Percentiles rank a stretch among this genome's conserved stretches.
These are phyloP conservation scores for Hemileccinum rubropunctum DNA, from an alignment of 768 basidiomycete species.

Conservation along the genomic window DNA sequence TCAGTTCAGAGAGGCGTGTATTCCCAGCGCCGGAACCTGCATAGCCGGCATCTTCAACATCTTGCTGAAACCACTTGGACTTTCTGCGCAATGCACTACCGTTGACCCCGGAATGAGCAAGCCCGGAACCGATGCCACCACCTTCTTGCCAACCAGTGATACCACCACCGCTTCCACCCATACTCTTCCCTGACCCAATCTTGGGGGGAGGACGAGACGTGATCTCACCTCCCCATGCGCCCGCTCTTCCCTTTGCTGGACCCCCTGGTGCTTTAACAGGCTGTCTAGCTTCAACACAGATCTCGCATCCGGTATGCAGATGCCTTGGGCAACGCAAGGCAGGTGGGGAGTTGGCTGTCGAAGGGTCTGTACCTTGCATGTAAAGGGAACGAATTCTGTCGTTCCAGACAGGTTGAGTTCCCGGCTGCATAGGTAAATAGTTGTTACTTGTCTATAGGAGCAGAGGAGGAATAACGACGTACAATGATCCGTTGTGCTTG, in stretches of 20 bases:
- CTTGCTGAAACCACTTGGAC: conserved; percentile 26
- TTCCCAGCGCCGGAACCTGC: conserved; percentile 48
- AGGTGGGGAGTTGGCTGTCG: conserved; percentile 59
- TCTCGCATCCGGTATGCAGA: conserved; percentile 69
- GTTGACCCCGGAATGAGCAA: conserved; percentile 50
- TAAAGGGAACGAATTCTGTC: conserved; percentile 52
- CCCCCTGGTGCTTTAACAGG: conserved; percentile 26
- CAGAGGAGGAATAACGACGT: neutral
- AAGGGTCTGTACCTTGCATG: conserved; percentile 58
- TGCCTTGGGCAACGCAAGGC: conserved; percentile 70
- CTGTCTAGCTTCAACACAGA: conserved; percentile 66
- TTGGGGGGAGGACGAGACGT: conserved; percentile 21
- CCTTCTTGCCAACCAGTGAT: conserved; percentile 77
- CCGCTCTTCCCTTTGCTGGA: conserved; percentile 18
- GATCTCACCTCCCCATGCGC: conserved; percentile 27
- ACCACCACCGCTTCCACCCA: conserved; percentile 40
- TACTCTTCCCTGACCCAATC: conserved; percentile 19
- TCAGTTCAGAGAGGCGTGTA: conserved; percentile 62
- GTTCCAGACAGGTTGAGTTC: conserved; percentile 27
- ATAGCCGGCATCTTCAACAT: conserved; percentile 23
- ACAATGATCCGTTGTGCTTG: conserved; percentile 15
- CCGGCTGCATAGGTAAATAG: conserved; percentile 4
- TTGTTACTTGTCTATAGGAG: neutral
- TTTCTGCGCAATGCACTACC: conserved; percentile 62
- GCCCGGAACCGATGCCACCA: conserved; percentile 68